These are phyloP conservation scores for Bipolaris victoriae DNA, from an alignment of 2,329 filamentous ascomycete species.

Conservation along the genomic window DNA sequence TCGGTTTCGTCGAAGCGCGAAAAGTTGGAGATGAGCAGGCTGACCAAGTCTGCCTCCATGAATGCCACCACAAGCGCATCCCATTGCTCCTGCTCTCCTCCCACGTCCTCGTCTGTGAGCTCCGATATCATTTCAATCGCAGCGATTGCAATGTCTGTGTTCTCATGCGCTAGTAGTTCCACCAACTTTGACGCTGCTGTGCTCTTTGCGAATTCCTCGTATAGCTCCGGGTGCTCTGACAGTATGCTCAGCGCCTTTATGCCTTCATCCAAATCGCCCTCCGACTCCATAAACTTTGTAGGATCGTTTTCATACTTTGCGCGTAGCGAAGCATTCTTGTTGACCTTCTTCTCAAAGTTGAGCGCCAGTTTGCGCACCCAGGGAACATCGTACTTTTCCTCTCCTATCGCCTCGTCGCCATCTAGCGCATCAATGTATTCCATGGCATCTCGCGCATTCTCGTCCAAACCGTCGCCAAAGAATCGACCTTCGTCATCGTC, in stretches of 20 bases:
- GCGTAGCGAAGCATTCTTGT: conserved; percentile 86
- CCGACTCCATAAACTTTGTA: conserved; percentile 79
- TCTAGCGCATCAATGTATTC: conserved; percentile 82
- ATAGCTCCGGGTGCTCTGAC: conserved; percentile 83
- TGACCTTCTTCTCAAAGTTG: conserved; percentile 88
- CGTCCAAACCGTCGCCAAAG: conserved; percentile 88
- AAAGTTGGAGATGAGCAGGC: conserved; percentile 78
- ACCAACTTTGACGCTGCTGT: conserved; percentile 78
- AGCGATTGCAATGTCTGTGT: conserved; percentile 93
- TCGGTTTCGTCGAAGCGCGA: conserved; percentile 75
- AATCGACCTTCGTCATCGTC: conserved; percentile 90
- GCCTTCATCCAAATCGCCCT: conserved; percentile 87
- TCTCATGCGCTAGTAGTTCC: conserved; percentile 86
- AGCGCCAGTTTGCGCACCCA: conserved; percentile 85
- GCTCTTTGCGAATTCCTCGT: conserved; percentile 77
- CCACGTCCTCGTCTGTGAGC: conserved; percentile 90
- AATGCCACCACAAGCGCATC: conserved; percentile 71
- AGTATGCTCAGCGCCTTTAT: conserved; percentile 88
- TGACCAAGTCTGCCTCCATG: conserved; percentile 70
- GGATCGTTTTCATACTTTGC: conserved; percentile 83
- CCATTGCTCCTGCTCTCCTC: conserved; percentile 82
- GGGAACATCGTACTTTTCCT: conserved; percentile 78
- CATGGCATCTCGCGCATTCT: conserved; percentile 79
- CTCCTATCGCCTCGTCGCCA: conserved; percentile 57
- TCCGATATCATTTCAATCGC: conserved; percentile 89